Conservation (phyloP, 2,329 filamentous ascomycete genomes). For the Blastomyces gilchristii region DNA sequence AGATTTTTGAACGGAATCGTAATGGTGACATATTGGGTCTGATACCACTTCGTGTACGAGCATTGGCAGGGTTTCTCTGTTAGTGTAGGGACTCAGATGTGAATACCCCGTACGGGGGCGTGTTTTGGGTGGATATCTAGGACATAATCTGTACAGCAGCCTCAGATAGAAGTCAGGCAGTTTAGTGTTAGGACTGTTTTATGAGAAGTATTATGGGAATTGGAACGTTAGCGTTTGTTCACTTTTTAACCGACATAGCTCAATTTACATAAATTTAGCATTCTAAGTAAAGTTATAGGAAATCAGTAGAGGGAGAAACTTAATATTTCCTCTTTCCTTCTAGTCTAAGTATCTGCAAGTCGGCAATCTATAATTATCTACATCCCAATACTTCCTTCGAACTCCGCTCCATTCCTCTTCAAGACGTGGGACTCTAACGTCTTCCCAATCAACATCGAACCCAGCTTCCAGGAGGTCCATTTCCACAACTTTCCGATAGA, state of each 20-base stretch:
- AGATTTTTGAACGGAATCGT: no score
- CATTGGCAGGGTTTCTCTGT: no score
- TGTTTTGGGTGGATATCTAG: no score
- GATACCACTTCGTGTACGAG: no score
- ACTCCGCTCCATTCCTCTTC: conserved; percentile 81
- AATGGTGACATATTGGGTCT: no score
- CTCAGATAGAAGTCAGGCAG: no score
- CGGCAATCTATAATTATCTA: conserved; percentile 48
- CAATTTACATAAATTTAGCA: background rate
- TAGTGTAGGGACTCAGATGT: no score
- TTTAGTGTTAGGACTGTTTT: background rate
- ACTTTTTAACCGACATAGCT: background rate
- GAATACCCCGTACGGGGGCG: no score
- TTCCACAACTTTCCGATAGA: conserved; percentile 85
- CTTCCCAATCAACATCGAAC: conserved; percentile 79
- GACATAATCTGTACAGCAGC: no score
- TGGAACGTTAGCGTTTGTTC: background rate
- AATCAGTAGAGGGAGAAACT: no score
- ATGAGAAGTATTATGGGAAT: background rate
- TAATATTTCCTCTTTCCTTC: background rate
- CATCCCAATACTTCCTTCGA: conserved; percentile 77
- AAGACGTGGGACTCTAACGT: conserved; percentile 62
- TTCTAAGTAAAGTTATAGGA: background rate
- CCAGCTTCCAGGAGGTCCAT: conserved; percentile 83
- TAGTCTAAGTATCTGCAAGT: conserved; percentile 30